phyloP scores from a whole-genome alignment of 1,139 yeast genomes.

The Saccharomyces hybrid region DNA sequence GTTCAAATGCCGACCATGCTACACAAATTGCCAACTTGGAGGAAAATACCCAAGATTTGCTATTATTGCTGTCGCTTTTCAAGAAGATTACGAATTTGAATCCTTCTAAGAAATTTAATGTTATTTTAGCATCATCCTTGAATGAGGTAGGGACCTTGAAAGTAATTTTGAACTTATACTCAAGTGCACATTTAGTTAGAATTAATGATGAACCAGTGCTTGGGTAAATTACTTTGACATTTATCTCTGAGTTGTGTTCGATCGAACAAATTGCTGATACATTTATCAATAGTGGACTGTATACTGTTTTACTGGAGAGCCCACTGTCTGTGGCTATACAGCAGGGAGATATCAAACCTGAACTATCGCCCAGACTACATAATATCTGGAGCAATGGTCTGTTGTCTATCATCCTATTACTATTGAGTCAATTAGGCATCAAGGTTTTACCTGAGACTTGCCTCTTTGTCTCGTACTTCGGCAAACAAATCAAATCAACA shows the following conservation, averaged over 20 bases:
- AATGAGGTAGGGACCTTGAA: conserved; percentile 55
- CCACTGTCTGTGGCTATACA: conserved; percentile 63
- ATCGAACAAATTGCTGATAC: conserved; percentile 59
- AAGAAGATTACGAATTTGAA: conserved; percentile 49
- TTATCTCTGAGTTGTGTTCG: conserved; percentile 60
- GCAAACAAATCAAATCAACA: conserved; percentile 57
- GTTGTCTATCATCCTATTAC: conserved; percentile 55
- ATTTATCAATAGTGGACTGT: conserved; percentile 57
- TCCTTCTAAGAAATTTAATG: conserved; percentile 43
- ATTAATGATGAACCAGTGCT: conserved; percentile 57
- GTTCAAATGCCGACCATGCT: conserved; percentile 22
- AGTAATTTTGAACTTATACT: conserved; percentile 56
- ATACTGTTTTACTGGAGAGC: conserved; percentile 65
- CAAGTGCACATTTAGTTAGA: conserved; percentile 58
- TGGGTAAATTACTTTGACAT: conserved; percentile 67
- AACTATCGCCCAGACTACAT: conserved; percentile 49
- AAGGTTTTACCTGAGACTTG: conserved; percentile 59
- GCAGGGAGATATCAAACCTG: conserved; percentile 53
- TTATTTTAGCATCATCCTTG: conserved; percentile 47
- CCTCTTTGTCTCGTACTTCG: conserved; percentile 55
- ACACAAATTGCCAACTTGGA: conserved; percentile 28
- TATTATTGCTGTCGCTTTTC: conserved; percentile 54
- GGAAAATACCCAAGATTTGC: conserved; percentile 55
- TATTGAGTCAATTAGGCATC: conserved; percentile 58
- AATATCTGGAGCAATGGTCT: conserved; percentile 78